A percentile compares a stretch with the other conserved stretches of the same genome.
Evolutionary conservation across 2,329 filamentous ascomycete species (phyloP).

Genomic region (Leptographium flavum): DNA sequence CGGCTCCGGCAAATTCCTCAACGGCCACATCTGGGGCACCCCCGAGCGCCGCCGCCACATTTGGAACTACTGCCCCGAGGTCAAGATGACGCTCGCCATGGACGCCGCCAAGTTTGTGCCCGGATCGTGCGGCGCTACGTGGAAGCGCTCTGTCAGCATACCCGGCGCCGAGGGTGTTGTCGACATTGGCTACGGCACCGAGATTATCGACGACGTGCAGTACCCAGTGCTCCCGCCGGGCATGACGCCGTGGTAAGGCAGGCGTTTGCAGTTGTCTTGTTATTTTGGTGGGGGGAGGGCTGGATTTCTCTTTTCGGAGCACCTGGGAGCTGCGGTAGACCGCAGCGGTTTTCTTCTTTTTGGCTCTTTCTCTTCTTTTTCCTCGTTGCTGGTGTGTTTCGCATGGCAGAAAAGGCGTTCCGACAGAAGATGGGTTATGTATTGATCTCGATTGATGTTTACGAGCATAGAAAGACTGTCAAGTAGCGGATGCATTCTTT

Average conservation of each 20-base stretch:
- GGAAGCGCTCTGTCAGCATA: slow-evolving; percentile 25
- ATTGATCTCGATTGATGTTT: background rate
- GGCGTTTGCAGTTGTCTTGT: too few species aligned
- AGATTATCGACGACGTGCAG: slow-evolving; percentile 25
- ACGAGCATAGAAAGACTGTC: background rate
- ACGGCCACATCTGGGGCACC: slow-evolving; percentile 33
- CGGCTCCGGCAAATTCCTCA: slow-evolving; percentile 29
- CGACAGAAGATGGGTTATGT: background rate
- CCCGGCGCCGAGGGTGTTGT: slow-evolving; percentile 9
- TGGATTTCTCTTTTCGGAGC: background rate
- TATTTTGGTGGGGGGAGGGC: too few species aligned
- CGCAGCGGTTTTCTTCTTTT: background rate
- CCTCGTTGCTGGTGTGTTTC: background rate
- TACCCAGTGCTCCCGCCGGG: slow-evolving; percentile 25
- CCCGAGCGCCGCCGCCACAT: slow-evolving; percentile 32
- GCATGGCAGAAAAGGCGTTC: slow-evolving; percentile 3
- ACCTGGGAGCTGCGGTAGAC: too few species aligned
- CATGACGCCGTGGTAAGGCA: slow-evolving; percentile 21
- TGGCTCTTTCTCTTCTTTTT: background rate
- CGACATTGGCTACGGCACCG: slow-evolving; percentile 22
- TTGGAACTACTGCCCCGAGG: slow-evolving; percentile 43
- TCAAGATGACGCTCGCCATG: slow-evolving; percentile 43
- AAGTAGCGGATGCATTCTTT: too few species aligned
- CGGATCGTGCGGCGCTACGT: slow-evolving; percentile 28
- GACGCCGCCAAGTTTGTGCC: slow-evolving; percentile 36